Base-by-base conservation (phyloP, 2,329 filamentous ascomycete genomes). In the Fonsecaea nubica region DNA sequence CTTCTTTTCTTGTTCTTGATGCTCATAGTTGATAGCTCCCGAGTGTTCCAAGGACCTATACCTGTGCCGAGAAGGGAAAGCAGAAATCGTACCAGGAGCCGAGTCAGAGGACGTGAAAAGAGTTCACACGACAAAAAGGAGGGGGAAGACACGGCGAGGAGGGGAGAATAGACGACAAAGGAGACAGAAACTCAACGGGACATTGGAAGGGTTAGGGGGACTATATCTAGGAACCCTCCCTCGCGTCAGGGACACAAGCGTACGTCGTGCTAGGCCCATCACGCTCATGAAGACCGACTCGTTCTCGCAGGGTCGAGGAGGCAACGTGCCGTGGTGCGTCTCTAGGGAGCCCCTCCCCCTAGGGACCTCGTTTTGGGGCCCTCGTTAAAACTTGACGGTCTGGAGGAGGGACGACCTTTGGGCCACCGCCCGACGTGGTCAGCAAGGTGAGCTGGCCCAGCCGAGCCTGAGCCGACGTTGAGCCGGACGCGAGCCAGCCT, bases 321-420 rank as follows among this genome's bases (percentile, higher is more conserved):
- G 35, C 21, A 58, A 58, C 56, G 56, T 58, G 56, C 56, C 56
- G 56, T 59, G n/a, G 33, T 59, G 35, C 56, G 56, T 59, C 56
- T 59, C 38, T 25, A 59, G 56, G 13, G 56, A 59, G 45, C 53
- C 53, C 53, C 32, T 38, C 56, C 56, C 18, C 48, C 48, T 52
- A 25, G 38, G 18, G 33, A 35, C 35, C 56, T 45, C 56, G 38
- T 59, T 59, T 59, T 59, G 30, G 56, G 56, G 56, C 33, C 56
- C 56, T 59, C 56, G 56, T 59, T 45, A 59, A 59, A 59, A 59
- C 33, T 59, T 59, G n/a, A 45, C 56, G 35, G 38, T 63, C 48
- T 52, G 13, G 48, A 52, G n/a, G n/a, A 52, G 48, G n/a, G 48
- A 52, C 48, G 48, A 52, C 48, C n/a, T 52, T 52, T 52, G n/a